phyloP scores from a whole-genome alignment of 805 yeast species.

The Suhomyces pyralidae region DNA sequence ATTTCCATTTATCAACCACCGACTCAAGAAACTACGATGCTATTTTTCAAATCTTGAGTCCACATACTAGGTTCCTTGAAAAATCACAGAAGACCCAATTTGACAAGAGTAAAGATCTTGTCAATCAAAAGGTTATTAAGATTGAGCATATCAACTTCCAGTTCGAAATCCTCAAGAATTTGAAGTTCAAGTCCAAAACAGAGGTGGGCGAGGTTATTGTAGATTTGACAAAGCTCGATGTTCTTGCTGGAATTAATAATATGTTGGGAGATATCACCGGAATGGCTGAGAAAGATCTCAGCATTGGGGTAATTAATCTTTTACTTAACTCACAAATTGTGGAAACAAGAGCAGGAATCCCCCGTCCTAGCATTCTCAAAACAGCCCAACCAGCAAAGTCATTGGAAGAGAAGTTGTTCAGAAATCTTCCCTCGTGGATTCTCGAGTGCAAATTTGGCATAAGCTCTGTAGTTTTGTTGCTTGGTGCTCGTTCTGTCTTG shows the following conservation, averaged over 20 bases:
- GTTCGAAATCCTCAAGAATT: conserved; percentile 25
- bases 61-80: conserved; percentile 29
- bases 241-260: conserved; percentile 29
- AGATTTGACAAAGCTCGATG: conserved; percentile 28
- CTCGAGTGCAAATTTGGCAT: conserved; percentile 19
- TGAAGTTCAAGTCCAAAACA: conserved; percentile 21
- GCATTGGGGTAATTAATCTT: conserved; percentile 27
- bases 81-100: conserved; percentile 10
- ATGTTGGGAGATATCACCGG: conserved; percentile 26
- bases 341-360: not conserved
- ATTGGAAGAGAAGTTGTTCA: conserved; percentile 16
- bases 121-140: conserved; percentile 13
- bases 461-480: conserved; percentile 14
- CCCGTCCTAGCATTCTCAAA: not conserved
- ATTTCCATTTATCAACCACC: conserved; percentile 32
- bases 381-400: not conserved
- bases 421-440: conserved; percentile 34
- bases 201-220: conserved; percentile 19
- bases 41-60: conserved; percentile 33
- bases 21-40: conserved; percentile 30
- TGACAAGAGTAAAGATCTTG: not conserved
- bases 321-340: conserved; percentile 22
- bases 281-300: conserved; percentile 21
- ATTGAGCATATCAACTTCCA: conserved; percentile 17
- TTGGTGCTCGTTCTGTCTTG: conserved; percentile 41